Evolutionary conservation across 148 eudicot species (phyloP).

Genomic region (Rhododendron molle): DNA sequence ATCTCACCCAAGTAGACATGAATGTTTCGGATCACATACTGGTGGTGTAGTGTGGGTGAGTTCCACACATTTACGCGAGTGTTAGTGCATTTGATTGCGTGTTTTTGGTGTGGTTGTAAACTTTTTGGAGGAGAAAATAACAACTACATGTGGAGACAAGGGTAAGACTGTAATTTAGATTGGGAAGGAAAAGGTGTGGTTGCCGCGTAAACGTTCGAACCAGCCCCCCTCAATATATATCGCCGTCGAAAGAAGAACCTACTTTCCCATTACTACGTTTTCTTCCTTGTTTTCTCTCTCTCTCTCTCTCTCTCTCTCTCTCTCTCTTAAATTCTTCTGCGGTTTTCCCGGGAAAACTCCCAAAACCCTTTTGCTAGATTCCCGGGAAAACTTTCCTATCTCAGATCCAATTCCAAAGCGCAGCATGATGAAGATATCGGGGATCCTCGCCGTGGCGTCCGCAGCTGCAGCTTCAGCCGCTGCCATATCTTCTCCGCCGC

Average conservation of each 20-base stretch:
- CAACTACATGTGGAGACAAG: neutral
- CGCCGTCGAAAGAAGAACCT: neutral
- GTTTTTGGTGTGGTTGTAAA: too few species aligned
- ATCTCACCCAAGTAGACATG: too few species aligned
- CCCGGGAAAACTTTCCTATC: neutral
- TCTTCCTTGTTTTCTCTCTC: neutral
- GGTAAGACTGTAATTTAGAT: neutral
- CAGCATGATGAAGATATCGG: slow-evolving; percentile 6
- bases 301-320: neutral
- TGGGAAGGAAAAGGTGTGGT: neutral
- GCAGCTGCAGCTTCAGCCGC: slow-evolving; percentile 13
- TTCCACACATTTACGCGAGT: too few species aligned
- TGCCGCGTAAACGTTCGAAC: slow-evolving; percentile 17
- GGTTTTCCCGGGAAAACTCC: neutral
- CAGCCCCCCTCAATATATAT: neutral
- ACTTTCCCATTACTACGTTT: neutral
- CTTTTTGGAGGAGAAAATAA: too few species aligned
- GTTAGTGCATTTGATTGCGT: too few species aligned
- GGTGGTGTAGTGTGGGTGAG: too few species aligned
- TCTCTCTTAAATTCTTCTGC: neutral
- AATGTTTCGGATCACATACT: too few species aligned
- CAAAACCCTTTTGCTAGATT: neutral
- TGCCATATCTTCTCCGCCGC: neutral
- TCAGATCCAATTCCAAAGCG: neutral
- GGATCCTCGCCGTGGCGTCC: slow-evolving; percentile 7